These are phyloP conservation scores for Trametes elegans DNA, from an alignment of 768 basidiomycete species.

Conservation along the genomic window DNA sequence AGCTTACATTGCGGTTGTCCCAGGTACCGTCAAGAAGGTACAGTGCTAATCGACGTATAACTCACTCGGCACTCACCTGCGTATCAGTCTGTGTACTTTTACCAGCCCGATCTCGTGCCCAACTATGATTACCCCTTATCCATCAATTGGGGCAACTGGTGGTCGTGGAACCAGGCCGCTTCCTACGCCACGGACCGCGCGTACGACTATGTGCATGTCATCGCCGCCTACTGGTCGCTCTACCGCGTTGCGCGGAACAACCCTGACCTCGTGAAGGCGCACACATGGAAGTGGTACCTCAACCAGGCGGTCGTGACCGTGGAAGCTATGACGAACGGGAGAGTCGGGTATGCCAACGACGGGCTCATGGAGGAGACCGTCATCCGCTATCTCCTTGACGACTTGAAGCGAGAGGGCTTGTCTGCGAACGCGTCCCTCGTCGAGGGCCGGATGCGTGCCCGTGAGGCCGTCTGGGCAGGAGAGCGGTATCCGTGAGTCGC, in stretches of 20 bases:
- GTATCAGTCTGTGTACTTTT: constrained; percentile 48
- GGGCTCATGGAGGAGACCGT: constrained; percentile 62
- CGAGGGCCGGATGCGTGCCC: constrained; percentile 44
- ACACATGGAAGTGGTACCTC: constrained; percentile 57
- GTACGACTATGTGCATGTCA: constrained; percentile 43
- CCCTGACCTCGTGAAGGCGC: constrained; percentile 43
- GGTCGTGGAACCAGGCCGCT: constrained; percentile 52
- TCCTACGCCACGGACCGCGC: constrained; percentile 49
- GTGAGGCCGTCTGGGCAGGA: constrained; percentile 45
- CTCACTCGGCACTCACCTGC: not conserved
- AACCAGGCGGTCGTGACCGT: constrained; percentile 53
- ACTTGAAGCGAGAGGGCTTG: constrained; percentile 51
- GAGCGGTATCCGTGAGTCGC: constrained; percentile 53
- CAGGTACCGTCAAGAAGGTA: constrained; percentile 55
- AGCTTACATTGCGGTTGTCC: not conserved
- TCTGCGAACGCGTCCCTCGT: constrained; percentile 46
- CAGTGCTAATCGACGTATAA: not conserved
- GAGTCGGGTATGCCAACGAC: constrained; percentile 44
- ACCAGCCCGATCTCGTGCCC: constrained; percentile 44
- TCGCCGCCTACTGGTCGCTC: constrained; percentile 49
- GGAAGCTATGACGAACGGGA: constrained; percentile 42
- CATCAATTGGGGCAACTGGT: constrained; percentile 54
- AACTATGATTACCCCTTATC: constrained; percentile 46
- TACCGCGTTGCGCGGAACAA: constrained; percentile 60
- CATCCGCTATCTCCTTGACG: constrained; percentile 43